Evolutionary conservation across 2,329 filamentous ascomycete species (phyloP).

Genomic region (Karstenula rhodostoma): DNA sequence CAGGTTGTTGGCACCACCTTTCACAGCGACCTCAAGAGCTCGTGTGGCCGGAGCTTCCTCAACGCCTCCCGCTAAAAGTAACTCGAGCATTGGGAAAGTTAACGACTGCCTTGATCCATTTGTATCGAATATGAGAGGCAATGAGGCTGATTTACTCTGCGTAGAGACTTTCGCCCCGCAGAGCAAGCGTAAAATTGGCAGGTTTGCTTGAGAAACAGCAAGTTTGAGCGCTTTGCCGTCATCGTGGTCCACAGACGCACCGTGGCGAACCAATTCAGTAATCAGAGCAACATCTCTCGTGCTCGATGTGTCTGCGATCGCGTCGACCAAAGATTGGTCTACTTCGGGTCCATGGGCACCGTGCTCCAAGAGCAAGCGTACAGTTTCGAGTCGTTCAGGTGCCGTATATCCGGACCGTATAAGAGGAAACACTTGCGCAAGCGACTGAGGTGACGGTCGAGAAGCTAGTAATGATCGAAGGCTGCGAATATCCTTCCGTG

Average conservation of each 20-base stretch:
- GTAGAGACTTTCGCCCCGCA: conserved; percentile 32
- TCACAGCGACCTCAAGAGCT: conserved; percentile 37
- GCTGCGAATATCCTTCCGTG: conserved; percentile 32
- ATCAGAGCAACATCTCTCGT: conserved; percentile 37
- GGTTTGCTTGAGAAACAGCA: conserved; percentile 40
- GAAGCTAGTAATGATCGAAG: conserved; percentile 32
- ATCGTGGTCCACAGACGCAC: conserved; percentile 36
- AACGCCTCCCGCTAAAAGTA: conserved; percentile 34
- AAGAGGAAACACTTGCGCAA: conserved; percentile 36
- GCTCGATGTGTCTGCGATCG: conserved; percentile 34
- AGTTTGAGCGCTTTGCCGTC: conserved; percentile 34
- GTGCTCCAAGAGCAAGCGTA: conserved; percentile 33
- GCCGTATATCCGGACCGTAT: conserved; percentile 27
- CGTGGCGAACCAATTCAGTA: conserved; percentile 33
- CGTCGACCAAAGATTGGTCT: conserved; percentile 39
- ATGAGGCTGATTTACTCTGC: conserved; percentile 32
- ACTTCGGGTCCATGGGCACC: conserved; percentile 40
- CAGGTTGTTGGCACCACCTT: conserved; percentile 40
- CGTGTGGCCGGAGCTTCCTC: conserved; percentile 33
- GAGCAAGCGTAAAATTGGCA: conserved; percentile 36
- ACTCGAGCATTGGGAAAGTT: conserved; percentile 37
- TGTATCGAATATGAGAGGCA: conserved; percentile 40
- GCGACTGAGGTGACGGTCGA: conserved; percentile 29
- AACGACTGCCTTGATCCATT: conserved; percentile 30
- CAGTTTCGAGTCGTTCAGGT: conserved; percentile 32